Evolutionary conservation across 75 land plant species (phyloP).

Genomic region (Cunninghamia lanceolata): DNA sequence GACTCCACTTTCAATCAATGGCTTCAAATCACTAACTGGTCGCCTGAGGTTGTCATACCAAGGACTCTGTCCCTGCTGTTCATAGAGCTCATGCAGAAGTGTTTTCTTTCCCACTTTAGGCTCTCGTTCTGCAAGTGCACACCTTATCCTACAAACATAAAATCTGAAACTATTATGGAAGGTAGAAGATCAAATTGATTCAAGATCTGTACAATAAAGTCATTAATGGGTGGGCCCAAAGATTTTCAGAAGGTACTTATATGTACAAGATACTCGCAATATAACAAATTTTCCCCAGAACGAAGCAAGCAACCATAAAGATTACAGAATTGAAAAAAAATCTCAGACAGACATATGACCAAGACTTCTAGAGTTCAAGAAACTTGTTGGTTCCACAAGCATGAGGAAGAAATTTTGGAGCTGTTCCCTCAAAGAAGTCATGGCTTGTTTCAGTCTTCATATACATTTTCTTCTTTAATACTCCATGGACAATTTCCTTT

Average conservation of each 20-base stretch:
- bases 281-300: neutral
- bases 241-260: neutral
- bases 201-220: neutral
- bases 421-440: neutral
- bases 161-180: neutral
- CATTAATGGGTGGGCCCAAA: neutral
- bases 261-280: neutral
- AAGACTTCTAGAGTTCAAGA: neutral
- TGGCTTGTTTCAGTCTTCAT: neutral
- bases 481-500: neutral
- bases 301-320: neutral
- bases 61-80: constrained; percentile 86
- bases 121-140: constrained; percentile 21
- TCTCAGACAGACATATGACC: neutral
- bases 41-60: constrained; percentile 98
- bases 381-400: neutral
- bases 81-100: constrained; percentile 88
- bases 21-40: constrained; percentile 88
- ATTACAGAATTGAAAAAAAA: neutral
- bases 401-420: neutral
- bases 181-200: neutral
- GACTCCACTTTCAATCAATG: constrained; percentile 85
- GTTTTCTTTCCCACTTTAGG: constrained; percentile 48
- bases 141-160: constrained; percentile 16
- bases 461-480: neutral